phyloP scores from a whole-genome alignment of 2,329 filamentous ascomycete genomes.

The Venturia pyrina region DNA sequence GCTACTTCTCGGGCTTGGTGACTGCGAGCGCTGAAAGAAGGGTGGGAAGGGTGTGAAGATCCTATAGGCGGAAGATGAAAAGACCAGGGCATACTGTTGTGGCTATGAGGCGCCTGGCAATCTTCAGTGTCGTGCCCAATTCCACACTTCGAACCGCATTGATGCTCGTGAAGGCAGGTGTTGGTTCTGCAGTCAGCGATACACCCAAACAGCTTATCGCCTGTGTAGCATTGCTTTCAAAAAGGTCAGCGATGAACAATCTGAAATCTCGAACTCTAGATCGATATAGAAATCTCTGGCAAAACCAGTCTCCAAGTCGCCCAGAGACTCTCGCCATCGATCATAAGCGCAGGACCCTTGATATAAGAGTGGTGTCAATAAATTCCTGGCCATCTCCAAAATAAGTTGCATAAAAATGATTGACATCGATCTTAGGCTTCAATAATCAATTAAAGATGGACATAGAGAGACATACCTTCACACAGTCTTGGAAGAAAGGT shows the following conservation, averaged over 20 bases:
- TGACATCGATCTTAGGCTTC: neutral
- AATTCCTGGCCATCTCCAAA: too few species aligned
- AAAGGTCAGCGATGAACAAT: neutral
- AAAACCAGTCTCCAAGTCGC: too few species aligned
- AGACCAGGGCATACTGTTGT: neutral
- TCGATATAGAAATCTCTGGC: too few species aligned
- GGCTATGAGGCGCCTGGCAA: neutral
- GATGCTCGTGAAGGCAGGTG: neutral
- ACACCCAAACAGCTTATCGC: neutral
- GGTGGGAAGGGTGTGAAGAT: neutral
- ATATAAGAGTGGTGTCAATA: too few species aligned
- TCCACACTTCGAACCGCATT: neutral
- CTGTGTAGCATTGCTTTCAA: neutral
- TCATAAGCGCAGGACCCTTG: too few species aligned
- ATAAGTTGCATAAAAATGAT: neutral
- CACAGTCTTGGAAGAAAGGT: neutral
- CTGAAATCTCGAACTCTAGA: neutral
- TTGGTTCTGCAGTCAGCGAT: neutral
- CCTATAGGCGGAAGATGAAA: neutral
- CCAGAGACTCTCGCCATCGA: too few species aligned
- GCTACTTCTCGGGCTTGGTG: neutral
- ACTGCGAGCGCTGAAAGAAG: neutral
- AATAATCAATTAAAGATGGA: neutral
- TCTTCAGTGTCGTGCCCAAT: neutral
- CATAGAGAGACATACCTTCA: neutral